These are phyloP conservation scores for Epichloe amarillans DNA, from an alignment of 2,329 filamentous ascomycete genomes.

Conservation along the genomic window DNA sequence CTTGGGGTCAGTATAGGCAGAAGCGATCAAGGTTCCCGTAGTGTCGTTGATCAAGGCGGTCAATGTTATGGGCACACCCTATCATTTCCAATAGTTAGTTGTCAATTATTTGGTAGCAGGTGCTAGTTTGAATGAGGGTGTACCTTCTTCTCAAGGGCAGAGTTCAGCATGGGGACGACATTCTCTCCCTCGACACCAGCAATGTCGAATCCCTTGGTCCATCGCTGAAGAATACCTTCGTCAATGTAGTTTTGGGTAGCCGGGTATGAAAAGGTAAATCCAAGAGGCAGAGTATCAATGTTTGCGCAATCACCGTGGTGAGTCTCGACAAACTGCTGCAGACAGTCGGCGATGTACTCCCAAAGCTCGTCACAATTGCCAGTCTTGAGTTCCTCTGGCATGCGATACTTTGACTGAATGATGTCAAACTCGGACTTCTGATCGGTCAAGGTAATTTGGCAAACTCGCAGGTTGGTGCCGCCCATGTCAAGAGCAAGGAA, in stretches of 20 bases:
- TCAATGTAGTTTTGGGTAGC: slow-evolving; percentile 89
- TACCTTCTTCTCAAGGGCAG: slow-evolving; percentile 50
- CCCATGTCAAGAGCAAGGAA: slow-evolving; percentile 91
- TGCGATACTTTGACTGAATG: slow-evolving; percentile 88
- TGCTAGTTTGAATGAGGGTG: slow-evolving; percentile 5
- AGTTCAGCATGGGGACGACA: slow-evolving; percentile 78
- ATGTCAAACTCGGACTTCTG: slow-evolving; percentile 86
- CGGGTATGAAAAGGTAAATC: slow-evolving; percentile 94
- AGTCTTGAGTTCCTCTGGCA: slow-evolving; percentile 86
- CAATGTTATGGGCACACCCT: slow-evolving; percentile 85
- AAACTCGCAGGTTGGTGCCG: slow-evolving; percentile 89
- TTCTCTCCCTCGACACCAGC: slow-evolving; percentile 81
- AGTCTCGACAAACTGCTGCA: slow-evolving; percentile 79
- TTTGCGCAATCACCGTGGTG: slow-evolving; percentile 58
- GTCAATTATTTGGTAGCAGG: not conserved
- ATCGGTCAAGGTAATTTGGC: slow-evolving; percentile 79
- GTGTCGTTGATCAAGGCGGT: slow-evolving; percentile 95
- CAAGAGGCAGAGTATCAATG: slow-evolving; percentile 58
- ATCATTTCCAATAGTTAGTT: not conserved
- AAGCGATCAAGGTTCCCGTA: slow-evolving; percentile 91
- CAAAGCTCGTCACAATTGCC: slow-evolving; percentile 75
- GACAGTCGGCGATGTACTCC: slow-evolving; percentile 88
- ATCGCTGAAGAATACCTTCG: slow-evolving; percentile 81
- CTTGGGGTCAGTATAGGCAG: slow-evolving; percentile 83
- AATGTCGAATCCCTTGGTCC: slow-evolving; percentile 98